Percentiles rank a stretch among this genome's conserved stretches.
phyloP scores from a whole-genome alignment of 1,139 yeast species.

The Pichia norvegensis region DNA sequence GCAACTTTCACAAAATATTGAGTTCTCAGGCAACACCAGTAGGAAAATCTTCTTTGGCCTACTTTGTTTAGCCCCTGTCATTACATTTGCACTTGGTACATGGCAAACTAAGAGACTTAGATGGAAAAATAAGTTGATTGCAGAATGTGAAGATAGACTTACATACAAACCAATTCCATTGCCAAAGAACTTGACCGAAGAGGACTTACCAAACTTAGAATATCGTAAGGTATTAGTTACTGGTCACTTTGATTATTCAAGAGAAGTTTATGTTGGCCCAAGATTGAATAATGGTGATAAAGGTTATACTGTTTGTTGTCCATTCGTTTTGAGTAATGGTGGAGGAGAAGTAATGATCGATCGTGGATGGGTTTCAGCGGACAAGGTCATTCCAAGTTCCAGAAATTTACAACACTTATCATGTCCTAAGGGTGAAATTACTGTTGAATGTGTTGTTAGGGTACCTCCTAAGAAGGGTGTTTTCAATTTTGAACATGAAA shows the following conservation, averaged over 20 bases:
- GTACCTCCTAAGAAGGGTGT: constrained; percentile 61
- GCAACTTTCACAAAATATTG: constrained; percentile 29
- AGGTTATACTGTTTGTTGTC: constrained; percentile 79
- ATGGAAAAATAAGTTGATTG: constrained; percentile 85
- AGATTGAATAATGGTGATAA: constrained; percentile 64
- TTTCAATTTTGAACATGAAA: constrained; percentile 71
- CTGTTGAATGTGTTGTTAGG: constrained; percentile 66
- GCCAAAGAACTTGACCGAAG: constrained; percentile 53
- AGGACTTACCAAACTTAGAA: constrained; percentile 60
- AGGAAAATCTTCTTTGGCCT: constrained; percentile 48
- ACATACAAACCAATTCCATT: constrained; percentile 65
- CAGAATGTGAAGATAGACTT: constrained; percentile 73
- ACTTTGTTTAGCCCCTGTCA: constrained; percentile 78
- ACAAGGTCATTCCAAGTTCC: constrained; percentile 54
- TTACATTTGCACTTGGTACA: constrained; percentile 79
- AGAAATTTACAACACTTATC: constrained; percentile 62
- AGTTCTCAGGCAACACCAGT: constrained; percentile 28
- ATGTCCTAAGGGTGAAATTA: constrained; percentile 66
- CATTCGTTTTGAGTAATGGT: constrained; percentile 69
- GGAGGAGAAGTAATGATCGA: constrained; percentile 68
- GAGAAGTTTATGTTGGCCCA: constrained; percentile 92
- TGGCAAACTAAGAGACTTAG: constrained; percentile 85
- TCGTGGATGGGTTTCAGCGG: constrained; percentile 88
- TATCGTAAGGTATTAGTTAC: constrained; percentile 65
- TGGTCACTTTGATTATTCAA: constrained; percentile 76